Evolutionary conservation across 2,329 filamentous ascomycete genomes (phyloP).

Genomic region (Aspergillus fischeri): DNA sequence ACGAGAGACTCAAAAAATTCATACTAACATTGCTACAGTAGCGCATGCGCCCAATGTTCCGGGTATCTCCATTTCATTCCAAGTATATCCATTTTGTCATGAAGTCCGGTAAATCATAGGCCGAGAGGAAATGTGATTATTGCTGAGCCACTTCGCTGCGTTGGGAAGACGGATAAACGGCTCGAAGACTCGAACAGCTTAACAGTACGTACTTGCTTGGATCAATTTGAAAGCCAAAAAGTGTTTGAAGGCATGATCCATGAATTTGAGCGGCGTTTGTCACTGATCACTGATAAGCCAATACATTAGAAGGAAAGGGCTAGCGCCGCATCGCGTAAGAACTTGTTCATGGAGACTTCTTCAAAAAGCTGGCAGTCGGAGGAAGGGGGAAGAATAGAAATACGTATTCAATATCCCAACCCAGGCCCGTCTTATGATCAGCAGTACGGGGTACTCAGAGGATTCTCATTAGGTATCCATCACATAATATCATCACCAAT

Average conservation of each 20-base stretch:
- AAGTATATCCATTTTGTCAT: neutral
- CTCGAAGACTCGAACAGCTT: neutral
- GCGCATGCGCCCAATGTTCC: too few relatives aligned
- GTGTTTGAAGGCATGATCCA: neutral
- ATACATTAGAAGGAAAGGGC: too few relatives aligned
- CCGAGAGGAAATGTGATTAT: neutral
- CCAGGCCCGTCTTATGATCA: neutral
- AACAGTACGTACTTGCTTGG: neutral
- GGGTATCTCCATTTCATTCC: too few relatives aligned
- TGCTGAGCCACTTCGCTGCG: neutral
- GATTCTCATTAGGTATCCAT: neutral
- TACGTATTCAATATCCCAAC: too few relatives aligned
- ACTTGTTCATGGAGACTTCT: neutral
- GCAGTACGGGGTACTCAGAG: neutral
- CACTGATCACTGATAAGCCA: too few relatives aligned
- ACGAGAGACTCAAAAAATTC: too few relatives aligned
- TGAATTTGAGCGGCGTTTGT: too few relatives aligned
- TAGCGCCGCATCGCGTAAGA: too few relatives aligned
- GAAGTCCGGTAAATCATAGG: neutral
- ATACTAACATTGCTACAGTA: too few relatives aligned
- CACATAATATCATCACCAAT: too few relatives aligned
- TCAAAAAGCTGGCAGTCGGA: too few relatives aligned
- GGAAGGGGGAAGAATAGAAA: neutral
- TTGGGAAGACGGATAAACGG: neutral
- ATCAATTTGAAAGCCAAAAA: neutral